Evolutionary conservation across 2,329 filamentous ascomycete genomes (phyloP).

Genomic region (Xylariaceae sp.): DNA sequence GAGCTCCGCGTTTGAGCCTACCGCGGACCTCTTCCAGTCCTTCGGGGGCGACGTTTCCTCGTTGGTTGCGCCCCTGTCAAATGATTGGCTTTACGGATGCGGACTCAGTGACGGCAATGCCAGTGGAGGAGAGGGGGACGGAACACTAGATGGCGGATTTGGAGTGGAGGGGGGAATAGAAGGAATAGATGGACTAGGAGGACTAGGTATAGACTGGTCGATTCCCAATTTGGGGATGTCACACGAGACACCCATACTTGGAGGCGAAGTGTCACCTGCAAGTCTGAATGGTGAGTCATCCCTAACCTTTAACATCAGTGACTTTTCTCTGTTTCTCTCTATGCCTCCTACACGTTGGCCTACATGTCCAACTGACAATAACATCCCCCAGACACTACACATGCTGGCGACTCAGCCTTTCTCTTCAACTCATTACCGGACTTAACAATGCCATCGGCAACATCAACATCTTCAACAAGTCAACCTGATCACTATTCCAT

Average conservation of each 20-base stretch:
- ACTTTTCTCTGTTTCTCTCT: neutral
- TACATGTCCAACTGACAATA: constrained; percentile 19
- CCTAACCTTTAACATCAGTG: too few relatives aligned
- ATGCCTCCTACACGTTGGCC: constrained; percentile 3
- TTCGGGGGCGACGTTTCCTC: constrained; percentile 27
- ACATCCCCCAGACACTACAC: constrained; percentile 24
- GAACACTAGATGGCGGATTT: constrained; percentile 14
- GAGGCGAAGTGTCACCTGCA: constrained; percentile 31
- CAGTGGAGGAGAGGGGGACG: constrained; percentile 24
- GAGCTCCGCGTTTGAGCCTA: constrained; percentile 35
- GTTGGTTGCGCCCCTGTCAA: constrained; percentile 30
- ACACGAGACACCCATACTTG: constrained; percentile 33
- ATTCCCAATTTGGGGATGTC: constrained; percentile 33
- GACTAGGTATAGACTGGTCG: constrained; percentile 36
- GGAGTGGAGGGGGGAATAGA: neutral
- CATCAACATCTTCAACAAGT: constrained; percentile 12
- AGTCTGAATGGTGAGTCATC: constrained; percentile 37
- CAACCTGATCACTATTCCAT: constrained; percentile 26
- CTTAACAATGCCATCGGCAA: constrained; percentile 27
- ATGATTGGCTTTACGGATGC: constrained; percentile 38
- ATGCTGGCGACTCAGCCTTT: constrained; percentile 34
- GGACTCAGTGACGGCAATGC: constrained; percentile 24
- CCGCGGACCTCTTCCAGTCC: constrained; percentile 40
- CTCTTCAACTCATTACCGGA: constrained; percentile 31
- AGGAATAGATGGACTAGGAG: neutral